Evolutionary conservation across 2,329 filamentous ascomycete species (phyloP), one percentile per base, ranked within the genome.

Genomic region (Pseudopyrenochaeta lycopersici): DNA sequence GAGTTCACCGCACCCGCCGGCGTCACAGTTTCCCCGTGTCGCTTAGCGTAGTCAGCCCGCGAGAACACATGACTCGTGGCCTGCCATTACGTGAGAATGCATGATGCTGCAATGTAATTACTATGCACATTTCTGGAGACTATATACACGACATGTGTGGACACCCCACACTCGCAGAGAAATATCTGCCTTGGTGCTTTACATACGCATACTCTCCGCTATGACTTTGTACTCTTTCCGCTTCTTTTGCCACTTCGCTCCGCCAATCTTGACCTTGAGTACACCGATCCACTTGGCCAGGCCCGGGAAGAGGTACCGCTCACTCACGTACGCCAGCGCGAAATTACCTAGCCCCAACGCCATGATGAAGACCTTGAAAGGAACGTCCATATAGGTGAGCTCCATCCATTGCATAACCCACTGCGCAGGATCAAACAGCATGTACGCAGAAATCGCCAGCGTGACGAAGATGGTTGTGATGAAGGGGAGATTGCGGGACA

Each of bases 171-270:
- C n/a, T n/a, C n/a, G n/a, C n/a, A n/a, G n/a, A n/a, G n/a, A n/a
- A n/a, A n/a, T n/a, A 40, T 35, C 23, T 20, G 18, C 15, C 12
- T 11, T 17, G 17, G 18, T 27, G 3, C 18, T 15, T 57, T 48
- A 71, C 27, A 70, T 67, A 49, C 60, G 63, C 70, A 73, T 68
- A 7, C 59, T 54, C 54, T 73, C 74, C 6, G 39, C 21, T 46
- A 97, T 88, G 17, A 91, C 66, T 78, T 98, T 98, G 73, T 97
- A 97, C 78, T 88, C 82, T 77, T 97, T 97, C 60, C 92, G 85
- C 77, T 89, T 87, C 80, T 97, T 97, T 38, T 80, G 77, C 70
- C 81, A 82, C 44, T 84, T 73, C 75, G 63, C 84, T 77, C 72
- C 78, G 36, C 85, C 74, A 74, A 67, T 85, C 80, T 71, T 77